Conservation (phyloP, 2,329 filamentous ascomycete genomes). For the Aphanocladium album region DNA sequence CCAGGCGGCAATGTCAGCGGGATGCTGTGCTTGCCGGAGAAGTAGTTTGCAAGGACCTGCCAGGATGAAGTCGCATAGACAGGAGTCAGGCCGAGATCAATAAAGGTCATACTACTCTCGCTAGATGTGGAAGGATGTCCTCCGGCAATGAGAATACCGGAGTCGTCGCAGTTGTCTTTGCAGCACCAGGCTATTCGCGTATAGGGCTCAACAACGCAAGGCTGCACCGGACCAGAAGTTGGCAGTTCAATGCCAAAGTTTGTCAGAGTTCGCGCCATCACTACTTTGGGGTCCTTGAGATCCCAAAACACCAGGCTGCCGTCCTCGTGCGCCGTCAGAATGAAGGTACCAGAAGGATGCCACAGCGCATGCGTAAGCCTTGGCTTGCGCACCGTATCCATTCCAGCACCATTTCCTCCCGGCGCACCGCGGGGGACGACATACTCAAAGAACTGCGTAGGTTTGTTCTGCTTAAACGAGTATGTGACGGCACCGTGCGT, state of each 20-base stretch:
- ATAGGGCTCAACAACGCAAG: constrained; percentile 67
- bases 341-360: constrained; percentile 91
- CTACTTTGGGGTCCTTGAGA: constrained; percentile 74
- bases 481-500: constrained; percentile 82
- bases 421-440: constrained; percentile 74
- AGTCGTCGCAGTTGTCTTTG: constrained; percentile 90
- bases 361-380: constrained; percentile 78
- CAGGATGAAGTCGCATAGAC: constrained; percentile 88
- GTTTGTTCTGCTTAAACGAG: constrained; percentile 86
- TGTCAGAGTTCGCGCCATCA: constrained; percentile 77
- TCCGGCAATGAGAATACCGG: constrained; percentile 79
- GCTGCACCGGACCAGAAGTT: constrained; percentile 42
- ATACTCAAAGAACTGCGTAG: constrained; percentile 78
- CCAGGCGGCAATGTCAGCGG: constrained; percentile 72
- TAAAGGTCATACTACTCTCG: constrained; percentile 75
- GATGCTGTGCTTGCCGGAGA: constrained; percentile 68
- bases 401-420: constrained; percentile 65
- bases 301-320: constrained; percentile 94
- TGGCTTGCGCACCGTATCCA: constrained; percentile 62
- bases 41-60: constrained; percentile 74
- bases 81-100: constrained; percentile 84
- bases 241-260: constrained; percentile 69
- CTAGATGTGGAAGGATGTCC: constrained; percentile 64
- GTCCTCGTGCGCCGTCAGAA: constrained; percentile 84
- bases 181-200: constrained; percentile 86